These are phyloP conservation scores for Zymoseptoria crescenta DNA, from an alignment of 2,329 filamentous ascomycete genomes.

Conservation along the genomic window DNA sequence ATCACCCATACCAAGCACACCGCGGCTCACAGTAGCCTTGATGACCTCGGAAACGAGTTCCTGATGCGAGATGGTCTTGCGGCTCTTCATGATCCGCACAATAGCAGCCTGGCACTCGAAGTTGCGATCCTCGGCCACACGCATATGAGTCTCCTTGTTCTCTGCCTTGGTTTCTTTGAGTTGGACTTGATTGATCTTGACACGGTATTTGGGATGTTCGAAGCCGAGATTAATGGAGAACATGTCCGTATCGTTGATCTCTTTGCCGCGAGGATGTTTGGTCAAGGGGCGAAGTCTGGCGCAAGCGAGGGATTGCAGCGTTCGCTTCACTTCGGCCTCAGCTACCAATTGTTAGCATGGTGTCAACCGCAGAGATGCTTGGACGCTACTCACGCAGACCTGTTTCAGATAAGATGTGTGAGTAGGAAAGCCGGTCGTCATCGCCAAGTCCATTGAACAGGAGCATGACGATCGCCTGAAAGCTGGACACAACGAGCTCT, in stretches of 20 bases:
- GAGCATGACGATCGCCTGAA: constrained; percentile 83
- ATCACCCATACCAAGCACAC: constrained; percentile 73
- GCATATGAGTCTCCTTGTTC: constrained; percentile 87
- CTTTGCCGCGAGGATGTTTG: constrained; percentile 73
- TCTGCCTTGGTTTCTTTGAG: constrained; percentile 92
- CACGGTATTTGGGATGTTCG: constrained; percentile 70
- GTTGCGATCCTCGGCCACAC: constrained; percentile 79
- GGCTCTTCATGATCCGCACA: constrained; percentile 92
- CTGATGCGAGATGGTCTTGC: constrained; percentile 78
- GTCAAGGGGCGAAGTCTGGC: constrained; percentile 75
- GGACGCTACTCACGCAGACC: constrained; percentile 52
- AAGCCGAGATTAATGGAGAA: constrained; percentile 78
- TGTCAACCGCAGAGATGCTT: background rate
- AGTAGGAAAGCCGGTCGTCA: constrained; percentile 62
- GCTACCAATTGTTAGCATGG: constrained; percentile 37
- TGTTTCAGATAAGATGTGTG: constrained; percentile 65
- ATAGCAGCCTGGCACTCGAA: constrained; percentile 97
- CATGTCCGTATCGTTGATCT: constrained; percentile 69
- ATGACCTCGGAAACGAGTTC: constrained; percentile 90
- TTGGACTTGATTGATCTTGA: constrained; percentile 99
- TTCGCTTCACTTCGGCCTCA: constrained; percentile 74
- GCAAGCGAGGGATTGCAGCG: constrained; percentile 89
- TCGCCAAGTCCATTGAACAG: constrained; percentile 70
- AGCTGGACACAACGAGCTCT: constrained; percentile 82
- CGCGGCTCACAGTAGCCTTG: constrained; percentile 76